phyloP scores from a whole-genome alignment of 2,329 filamentous ascomycete genomes.

The Xylaria multiplex region DNA sequence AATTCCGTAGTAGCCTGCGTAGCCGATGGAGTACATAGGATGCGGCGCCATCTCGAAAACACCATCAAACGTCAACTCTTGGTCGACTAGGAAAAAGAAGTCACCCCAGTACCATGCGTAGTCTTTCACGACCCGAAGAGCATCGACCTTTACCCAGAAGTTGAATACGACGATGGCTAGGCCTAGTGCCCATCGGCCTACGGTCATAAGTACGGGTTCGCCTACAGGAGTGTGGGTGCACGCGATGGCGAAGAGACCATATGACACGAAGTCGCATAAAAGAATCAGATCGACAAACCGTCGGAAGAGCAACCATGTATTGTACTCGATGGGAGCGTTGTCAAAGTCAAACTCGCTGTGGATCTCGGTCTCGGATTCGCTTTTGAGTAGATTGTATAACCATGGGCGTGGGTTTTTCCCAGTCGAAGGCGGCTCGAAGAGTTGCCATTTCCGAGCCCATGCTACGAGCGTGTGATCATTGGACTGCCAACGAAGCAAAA shows the following conservation, averaged over 20 bases:
- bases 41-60: conserved; percentile 99
- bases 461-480: conserved; percentile 84
- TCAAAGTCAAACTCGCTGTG: conserved; percentile 93
- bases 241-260: conserved; percentile 93
- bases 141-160: conserved; percentile 97
- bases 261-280: conserved; percentile 98
- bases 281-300: conserved; percentile 95
- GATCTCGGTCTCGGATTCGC: conserved; percentile 94
- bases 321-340: conserved; percentile 94
- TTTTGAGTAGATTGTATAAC: conserved; percentile 85
- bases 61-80: conserved; percentile 96
- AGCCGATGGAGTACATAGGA: conserved; percentile 98
- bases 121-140: conserved; percentile 97
- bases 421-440: conserved; percentile 86
- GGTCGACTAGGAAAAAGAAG: conserved; percentile 98
- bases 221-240: conserved; percentile 79
- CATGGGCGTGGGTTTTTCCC: conserved; percentile 84
- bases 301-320: conserved; percentile 97
- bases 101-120: conserved; percentile 99
- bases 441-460: conserved; percentile 85
- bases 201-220: conserved; percentile 75
- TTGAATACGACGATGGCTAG: conserved; percentile 89
- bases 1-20: conserved; percentile 97
- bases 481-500: conserved; percentile 88
- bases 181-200: conserved; percentile 81